Percentiles rank a stretch among this genome's conserved stretches.
These are phyloP conservation scores for Esteya vermicola DNA, from an alignment of 2,329 filamentous ascomycete species.

Conservation along the genomic window DNA sequence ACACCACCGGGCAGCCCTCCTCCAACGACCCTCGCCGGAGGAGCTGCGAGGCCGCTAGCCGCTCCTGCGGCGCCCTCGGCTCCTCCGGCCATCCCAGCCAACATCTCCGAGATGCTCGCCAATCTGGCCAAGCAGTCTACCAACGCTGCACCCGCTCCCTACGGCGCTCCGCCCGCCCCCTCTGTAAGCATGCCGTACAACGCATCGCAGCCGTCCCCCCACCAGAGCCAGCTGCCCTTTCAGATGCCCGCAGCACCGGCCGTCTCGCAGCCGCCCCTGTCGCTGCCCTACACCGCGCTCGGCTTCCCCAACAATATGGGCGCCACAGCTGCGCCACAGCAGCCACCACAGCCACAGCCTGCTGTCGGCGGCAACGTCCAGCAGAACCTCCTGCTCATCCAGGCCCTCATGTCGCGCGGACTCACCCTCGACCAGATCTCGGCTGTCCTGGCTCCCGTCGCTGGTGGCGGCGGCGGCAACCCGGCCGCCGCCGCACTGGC, in stretches of 20 bases:
- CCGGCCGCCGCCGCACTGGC: slow-evolving; percentile 6
- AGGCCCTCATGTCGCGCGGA: slow-evolving; percentile 61
- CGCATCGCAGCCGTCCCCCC: slow-evolving; percentile 26
- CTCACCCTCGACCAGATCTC: slow-evolving; percentile 66
- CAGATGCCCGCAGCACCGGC: slow-evolving; percentile 16
- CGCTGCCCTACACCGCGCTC: slow-evolving; percentile 14
- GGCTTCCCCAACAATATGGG: no score
- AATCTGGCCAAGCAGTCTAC: slow-evolving; percentile 57
- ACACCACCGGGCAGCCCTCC: slow-evolving; percentile 55
- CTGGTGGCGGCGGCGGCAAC: slow-evolving; percentile 19
- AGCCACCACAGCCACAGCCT: not conserved
- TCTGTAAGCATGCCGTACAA: slow-evolving; percentile 19
- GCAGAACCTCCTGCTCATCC: slow-evolving; percentile 60
- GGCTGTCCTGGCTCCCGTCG: slow-evolving; percentile 38
- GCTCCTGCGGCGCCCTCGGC: no score
- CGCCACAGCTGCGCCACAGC: slow-evolving; percentile 15
- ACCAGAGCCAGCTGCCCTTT: no score
- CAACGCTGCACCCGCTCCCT: slow-evolving; percentile 14
- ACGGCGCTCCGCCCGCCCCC: slow-evolving; percentile 9
- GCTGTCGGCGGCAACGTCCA: slow-evolving; percentile 35
- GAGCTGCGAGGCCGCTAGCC: slow-evolving; percentile 11
- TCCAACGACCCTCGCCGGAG: slow-evolving; percentile 23
- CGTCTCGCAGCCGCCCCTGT: not conserved
- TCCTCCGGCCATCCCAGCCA: slow-evolving; percentile 26
- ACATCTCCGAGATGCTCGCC: slow-evolving; percentile 65